These are phyloP conservation scores for Geotrichum candidum DNA, from an alignment of 1,139 yeast genomes.

Conservation along the genomic window DNA sequence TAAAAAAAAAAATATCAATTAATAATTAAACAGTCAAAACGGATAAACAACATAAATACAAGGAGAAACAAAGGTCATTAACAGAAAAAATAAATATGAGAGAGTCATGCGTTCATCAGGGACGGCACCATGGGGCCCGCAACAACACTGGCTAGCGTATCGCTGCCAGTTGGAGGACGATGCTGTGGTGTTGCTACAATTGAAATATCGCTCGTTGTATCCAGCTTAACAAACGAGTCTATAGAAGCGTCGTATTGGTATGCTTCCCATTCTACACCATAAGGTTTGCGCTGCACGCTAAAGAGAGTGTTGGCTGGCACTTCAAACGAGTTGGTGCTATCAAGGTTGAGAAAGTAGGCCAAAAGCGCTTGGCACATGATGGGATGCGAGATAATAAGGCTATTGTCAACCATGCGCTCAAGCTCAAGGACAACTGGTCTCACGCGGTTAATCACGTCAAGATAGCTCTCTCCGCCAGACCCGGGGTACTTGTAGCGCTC, in stretches of 20 bases:
- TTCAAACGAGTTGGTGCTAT: constrained; percentile 81
- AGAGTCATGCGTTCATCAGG: not conserved
- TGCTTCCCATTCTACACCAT: constrained; percentile 87
- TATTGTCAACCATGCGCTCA: constrained; percentile 85
- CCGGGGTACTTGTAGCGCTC: constrained; percentile 87
- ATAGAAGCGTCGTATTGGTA: constrained; percentile 74
- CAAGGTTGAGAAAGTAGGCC: constrained; percentile 84
- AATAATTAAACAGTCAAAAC: not conserved
- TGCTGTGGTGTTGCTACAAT: not conserved
- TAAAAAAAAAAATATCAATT: not conserved
- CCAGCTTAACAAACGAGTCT: constrained; percentile 63
- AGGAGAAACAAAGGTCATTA: not conserved
- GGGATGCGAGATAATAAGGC: constrained; percentile 76
- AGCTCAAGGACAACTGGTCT: constrained; percentile 88
- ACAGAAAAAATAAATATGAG: not conserved
- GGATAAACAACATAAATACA: not conserved
- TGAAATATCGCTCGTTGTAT: not conserved
- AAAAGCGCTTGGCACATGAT: constrained; percentile 83
- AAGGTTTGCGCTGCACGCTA: constrained; percentile 85
- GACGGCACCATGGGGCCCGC: not conserved
- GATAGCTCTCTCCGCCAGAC: constrained; percentile 91
- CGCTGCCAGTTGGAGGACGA: not conserved
- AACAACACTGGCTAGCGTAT: not conserved
- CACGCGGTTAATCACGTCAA: constrained; percentile 85
- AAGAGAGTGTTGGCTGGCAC: constrained; percentile 89